Evolutionary conservation across 2,329 filamentous ascomycete species (phyloP).

Genomic region (Aspergillus viridinutans): DNA sequence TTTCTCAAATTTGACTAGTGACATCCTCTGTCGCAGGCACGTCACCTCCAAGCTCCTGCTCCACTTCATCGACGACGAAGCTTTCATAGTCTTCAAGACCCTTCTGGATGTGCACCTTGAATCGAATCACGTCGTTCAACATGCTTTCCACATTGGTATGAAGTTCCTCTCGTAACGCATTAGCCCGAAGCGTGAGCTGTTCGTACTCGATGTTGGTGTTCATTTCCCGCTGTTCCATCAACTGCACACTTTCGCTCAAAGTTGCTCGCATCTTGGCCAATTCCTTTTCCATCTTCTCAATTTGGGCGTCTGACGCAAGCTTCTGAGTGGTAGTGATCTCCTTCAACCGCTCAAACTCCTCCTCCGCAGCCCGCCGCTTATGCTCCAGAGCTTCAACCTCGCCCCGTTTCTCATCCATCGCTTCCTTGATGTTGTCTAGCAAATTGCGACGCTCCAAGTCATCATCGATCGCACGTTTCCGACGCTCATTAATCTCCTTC

Average conservation of each 20-base stretch:
- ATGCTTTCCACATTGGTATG: slow-evolving; percentile 95
- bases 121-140: slow-evolving; percentile 95
- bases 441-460: slow-evolving; percentile 95
- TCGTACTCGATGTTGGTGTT: slow-evolving; percentile 96
- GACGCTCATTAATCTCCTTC: slow-evolving; percentile 88
- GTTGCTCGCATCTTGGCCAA: slow-evolving; percentile 86
- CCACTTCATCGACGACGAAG: slow-evolving; percentile 90
- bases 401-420: slow-evolving; percentile 88
- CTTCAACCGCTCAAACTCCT: slow-evolving; percentile 90
- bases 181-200: slow-evolving; percentile 79
- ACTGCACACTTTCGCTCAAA: slow-evolving; percentile 77
- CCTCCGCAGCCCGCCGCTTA: slow-evolving; percentile 78
- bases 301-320: slow-evolving; percentile 83
- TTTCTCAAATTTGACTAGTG: slow-evolving; percentile 7
- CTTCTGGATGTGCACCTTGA: slow-evolving; percentile 96
- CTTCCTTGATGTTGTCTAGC: slow-evolving; percentile 90
- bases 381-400: slow-evolving; percentile 92
- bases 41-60: slow-evolving; percentile 70
- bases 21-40: slow-evolving; percentile 41
- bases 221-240: slow-evolving; percentile 94
- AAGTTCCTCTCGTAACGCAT: slow-evolving; percentile 87
- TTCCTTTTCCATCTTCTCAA: slow-evolving; percentile 98
- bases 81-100: slow-evolving; percentile 89
- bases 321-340: slow-evolving; percentile 85
- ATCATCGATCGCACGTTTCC: slow-evolving; percentile 74